Evolutionary conservation across 345 rosid genomes (phyloP).

Genomic region (Linum lewisii): DNA sequence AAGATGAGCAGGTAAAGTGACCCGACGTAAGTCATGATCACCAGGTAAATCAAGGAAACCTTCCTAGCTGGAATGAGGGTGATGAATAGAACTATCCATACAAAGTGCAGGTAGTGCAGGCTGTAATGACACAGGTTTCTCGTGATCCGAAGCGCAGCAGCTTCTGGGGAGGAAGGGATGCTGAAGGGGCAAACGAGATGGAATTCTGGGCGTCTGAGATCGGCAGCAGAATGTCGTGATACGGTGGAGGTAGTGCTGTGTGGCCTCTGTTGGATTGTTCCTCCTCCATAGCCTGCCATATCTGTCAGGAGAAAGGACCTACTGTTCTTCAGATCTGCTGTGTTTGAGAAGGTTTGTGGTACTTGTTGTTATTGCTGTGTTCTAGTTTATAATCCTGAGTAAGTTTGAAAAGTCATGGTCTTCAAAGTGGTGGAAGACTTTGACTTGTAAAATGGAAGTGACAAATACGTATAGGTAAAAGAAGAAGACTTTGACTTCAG

Average conservation of each 20-base stretch:
- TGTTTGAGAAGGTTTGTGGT: no score
- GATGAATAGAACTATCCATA: not conserved
- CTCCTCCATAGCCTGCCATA: not conserved
- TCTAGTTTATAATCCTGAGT: no score
- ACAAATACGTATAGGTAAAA: no score
- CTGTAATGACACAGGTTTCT: not conserved
- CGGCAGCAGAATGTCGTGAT: not conserved
- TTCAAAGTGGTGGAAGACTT: no score
- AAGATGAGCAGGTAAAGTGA: not conserved
- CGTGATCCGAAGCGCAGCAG: not conserved
- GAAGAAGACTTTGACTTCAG: no score
- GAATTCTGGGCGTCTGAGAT: not conserved
- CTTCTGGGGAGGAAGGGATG: not conserved
- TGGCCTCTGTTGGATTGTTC: not conserved
- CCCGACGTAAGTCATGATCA: not conserved
- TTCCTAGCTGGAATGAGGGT: not conserved
- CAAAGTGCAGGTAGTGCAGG: not conserved
- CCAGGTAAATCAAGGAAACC: not conserved
- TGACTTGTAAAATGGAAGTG: no score
- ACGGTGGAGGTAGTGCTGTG: not conserved
- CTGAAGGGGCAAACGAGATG: not conserved
- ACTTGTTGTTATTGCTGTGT: no score
- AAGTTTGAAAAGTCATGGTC: no score
- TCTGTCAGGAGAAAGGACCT: not conserved
- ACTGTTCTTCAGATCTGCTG: no score